Base-by-base conservation (phyloP, 2,329 filamentous ascomycete species). In the Fusarium piperis region DNA sequence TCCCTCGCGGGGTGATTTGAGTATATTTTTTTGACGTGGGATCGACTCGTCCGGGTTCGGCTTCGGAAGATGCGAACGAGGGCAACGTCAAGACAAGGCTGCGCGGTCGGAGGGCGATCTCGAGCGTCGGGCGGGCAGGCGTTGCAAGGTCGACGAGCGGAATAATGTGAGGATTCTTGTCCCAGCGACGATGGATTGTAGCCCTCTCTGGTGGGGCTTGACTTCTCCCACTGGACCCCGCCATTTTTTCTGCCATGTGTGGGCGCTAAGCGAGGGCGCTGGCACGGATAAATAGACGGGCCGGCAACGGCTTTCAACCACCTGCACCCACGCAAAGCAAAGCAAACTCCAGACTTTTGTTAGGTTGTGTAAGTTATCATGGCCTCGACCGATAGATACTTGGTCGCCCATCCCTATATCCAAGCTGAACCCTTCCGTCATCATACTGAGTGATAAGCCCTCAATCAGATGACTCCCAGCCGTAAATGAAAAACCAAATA, bases 241-340 rank as follows among this genome's bases (percentile, higher is more conserved):
- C 81, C 79, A 78, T 80, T 75, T 79, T 82, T 82, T 82, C 80
- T 81, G 78, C 77, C 80, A 67, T 80, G 77, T 82, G 81, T 82
- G 81, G 79, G 79, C 77, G 78, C 77, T 83, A 84, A 81, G 78
- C 80, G 80, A 82, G 79, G 76, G 78, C 80, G 79, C 76, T 83
- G 79, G 81, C 76, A 68, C 62, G 65, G 61, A 65, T 61, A 57
- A 72, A 72, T 59, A 26, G 15, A 35, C 51, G 51, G 51, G 51
- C 51, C 51, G 51, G 12, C 18, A 33, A 52, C 2, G 48, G 13
- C 30, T 33, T 33, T 23, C 28, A 55, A 55, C 51, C 51, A 55
- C 51, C 30, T 20, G 23, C 51, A 55, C 51, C 30, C 33, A 35
- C 51, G 33, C 18, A 35, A 55, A 33, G 23, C 20, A 8, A 46